A percentile compares a stretch with the other conserved stretches of the same genome.
Evolutionary conservation across 768 basidiomycete genomes (phyloP).

Genomic region (Suillus placidus): DNA sequence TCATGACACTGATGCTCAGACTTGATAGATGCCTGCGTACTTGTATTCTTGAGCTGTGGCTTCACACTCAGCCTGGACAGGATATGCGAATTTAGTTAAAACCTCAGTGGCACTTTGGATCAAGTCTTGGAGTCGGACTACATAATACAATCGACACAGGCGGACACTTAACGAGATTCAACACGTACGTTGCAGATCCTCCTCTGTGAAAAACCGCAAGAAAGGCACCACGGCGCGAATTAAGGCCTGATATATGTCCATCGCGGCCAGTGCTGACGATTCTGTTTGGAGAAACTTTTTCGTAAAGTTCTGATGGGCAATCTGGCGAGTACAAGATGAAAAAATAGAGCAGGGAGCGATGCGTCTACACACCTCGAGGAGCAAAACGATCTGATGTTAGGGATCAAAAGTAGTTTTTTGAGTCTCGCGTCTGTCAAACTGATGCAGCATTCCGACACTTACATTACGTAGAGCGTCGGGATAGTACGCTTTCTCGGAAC

Average conservation of each 20-base stretch:
- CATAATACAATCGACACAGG: neutral
- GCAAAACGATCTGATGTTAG: constrained; percentile 48
- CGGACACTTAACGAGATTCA: neutral
- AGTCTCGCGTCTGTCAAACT: constrained; percentile 1
- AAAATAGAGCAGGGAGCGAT: constrained; percentile 30
- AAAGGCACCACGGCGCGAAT: constrained; percentile 26
- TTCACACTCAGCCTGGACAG: neutral
- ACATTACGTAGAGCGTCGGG: constrained; percentile 51
- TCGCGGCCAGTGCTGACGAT: constrained; percentile 9
- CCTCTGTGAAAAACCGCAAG: constrained; percentile 23
- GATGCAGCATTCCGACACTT: constrained; percentile 17
- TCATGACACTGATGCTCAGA: neutral
- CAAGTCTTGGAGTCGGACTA: constrained; percentile 3
- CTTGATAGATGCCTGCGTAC: neutral
- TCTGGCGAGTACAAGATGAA: constrained; percentile 25
- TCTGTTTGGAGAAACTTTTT: constrained; percentile 13
- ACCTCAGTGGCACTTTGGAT: neutral
- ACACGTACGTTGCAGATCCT: constrained; percentile 25
- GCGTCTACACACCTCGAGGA: constrained; percentile 46
- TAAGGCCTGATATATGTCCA: constrained; percentile 13
- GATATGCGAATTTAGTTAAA: neutral
- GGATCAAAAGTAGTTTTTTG: constrained; percentile 11
- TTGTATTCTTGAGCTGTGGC: neutral
- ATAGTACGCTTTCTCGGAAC: constrained; percentile 56
- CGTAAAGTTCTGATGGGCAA: constrained; percentile 23